Base-by-base conservation (phyloP, 2,329 filamentous ascomycete species). In the Aspergillus udagawae region DNA sequence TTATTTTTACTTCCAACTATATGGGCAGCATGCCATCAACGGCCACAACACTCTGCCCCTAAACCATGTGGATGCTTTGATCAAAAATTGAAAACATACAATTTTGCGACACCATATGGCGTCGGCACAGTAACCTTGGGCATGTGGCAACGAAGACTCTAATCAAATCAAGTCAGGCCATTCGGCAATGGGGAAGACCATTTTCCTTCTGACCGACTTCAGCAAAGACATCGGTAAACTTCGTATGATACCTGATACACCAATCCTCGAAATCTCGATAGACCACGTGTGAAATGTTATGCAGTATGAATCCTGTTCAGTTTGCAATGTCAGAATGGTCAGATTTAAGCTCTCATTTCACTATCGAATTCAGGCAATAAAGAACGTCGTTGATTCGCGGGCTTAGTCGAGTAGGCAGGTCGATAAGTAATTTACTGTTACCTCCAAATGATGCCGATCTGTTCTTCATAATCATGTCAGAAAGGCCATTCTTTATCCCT, bases 21-120 rank as follows among this genome's bases (percentile, higher is more conserved):
- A 52, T 52, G 50, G 47, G 27, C 48, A 38, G 29, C 49, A 35
- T 56, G 44, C 56, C 56, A 49, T 53, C 49, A 28, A 38, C 32
- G 32, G 32, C 5, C 14, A 14, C 5, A 38, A 38, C 5, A 38
- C 5, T 38, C 6, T 5, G 32, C 14, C 32, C 32, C 32, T 38
- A 7, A 17, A 38, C 32, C 14, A 38, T 7, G 5, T 38, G 32
- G 14, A 17, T 7, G 14, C 32, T 38, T 7, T 7, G 32, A 17
- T 38, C 5, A 38, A 17, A 17, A 17, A 3, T 3, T 6, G 14
- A 38, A 38, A 38, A 14, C 14, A 38, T 38, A 17, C 14, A 7
- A 17, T 17, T 38, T 35, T 38, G 32, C 14, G 32, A 38, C 14
- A 14, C 10, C 29, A 32, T 32, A 32, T 32, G 29, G 29, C 29